A percentile compares a stretch with the other conserved stretches of the same genome.
Conservation (phyloP, 352 stramenopile genomes). For the Phytophthora pini region DNA sequence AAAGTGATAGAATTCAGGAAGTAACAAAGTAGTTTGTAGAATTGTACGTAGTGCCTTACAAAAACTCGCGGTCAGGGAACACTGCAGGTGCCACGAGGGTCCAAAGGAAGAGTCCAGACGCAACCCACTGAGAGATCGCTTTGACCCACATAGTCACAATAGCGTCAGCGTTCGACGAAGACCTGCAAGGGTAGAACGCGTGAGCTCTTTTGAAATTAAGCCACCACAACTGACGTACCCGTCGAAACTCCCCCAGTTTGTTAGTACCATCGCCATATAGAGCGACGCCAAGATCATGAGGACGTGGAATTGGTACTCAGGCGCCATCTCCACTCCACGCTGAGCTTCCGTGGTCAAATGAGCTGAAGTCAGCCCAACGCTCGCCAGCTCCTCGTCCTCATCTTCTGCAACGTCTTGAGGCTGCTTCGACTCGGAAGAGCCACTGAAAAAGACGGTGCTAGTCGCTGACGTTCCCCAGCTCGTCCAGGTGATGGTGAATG, state of each 20-base stretch:
- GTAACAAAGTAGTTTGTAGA: not conserved
- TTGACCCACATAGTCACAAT: conserved; percentile 96
- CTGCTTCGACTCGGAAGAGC: conserved; percentile 30
- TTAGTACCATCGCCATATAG: conserved; percentile 87
- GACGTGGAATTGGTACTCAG: conserved; percentile 79
- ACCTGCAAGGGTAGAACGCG: conserved; percentile 23
- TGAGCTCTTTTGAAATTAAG: conserved; percentile 2
- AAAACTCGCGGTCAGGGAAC: conserved; percentile 94
- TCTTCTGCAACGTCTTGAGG: conserved; percentile 21
- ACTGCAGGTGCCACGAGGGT: conserved; percentile 92
- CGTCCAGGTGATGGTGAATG: conserved; percentile 73
- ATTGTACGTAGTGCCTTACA: conserved; percentile 7
- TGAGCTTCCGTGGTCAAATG: conserved; percentile 21
- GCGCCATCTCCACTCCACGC: conserved; percentile 31
- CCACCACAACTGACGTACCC: conserved; percentile 41
- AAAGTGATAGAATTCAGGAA: conserved; percentile 33
- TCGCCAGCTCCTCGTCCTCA: conserved; percentile 42
- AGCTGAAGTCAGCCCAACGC: conserved; percentile 28
- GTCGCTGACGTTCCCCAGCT: conserved; percentile 74
- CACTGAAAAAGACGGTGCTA: conserved; percentile 64
- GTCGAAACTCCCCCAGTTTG: conserved; percentile 72
- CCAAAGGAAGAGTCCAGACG: conserved; percentile 93
- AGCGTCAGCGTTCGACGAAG: conserved; percentile 52
- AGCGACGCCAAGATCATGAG: conserved; percentile 79
- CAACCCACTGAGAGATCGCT: conserved; percentile 92